A percentile compares a stretch with the other conserved stretches of the same genome.
Conservation (phyloP, 805 yeast genomes). For the Kockiozyma suomiensis region DNA sequence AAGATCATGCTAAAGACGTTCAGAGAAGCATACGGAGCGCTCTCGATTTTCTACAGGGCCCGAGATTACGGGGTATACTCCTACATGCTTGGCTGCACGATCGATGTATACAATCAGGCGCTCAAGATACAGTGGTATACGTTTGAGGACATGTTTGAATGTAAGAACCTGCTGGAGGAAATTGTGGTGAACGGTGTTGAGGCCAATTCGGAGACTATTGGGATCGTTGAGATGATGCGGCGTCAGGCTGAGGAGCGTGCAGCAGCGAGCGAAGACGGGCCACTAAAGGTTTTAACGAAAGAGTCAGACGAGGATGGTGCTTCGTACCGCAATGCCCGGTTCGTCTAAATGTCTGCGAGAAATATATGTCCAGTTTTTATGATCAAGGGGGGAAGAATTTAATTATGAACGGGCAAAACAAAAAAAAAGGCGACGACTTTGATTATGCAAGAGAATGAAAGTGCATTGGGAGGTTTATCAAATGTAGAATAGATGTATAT, state of each 20-base stretch:
- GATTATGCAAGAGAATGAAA: neutral
- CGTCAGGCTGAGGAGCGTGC: conserved; percentile 4
- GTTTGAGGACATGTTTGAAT: conserved; percentile 44
- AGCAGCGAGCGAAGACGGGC: conserved; percentile 6
- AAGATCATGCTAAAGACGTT: conserved; percentile 13
- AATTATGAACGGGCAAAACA: neutral
- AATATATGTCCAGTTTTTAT: too few species aligned
- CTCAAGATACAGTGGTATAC: conserved; percentile 46
- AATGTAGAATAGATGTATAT: neutral
- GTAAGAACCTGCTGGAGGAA: conserved; percentile 46
- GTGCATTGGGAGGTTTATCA: neutral
- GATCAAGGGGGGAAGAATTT: neutral
- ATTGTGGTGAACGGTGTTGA: conserved; percentile 48
- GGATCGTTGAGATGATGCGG: conserved; percentile 37
- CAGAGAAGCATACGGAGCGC: conserved; percentile 38
- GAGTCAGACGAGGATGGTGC: conserved; percentile 20
- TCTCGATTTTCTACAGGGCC: conserved; percentile 44
- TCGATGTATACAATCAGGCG: conserved; percentile 46
- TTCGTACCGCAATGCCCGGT: conserved; percentile 17
- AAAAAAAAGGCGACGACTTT: neutral
- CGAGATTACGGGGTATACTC: conserved; percentile 44
- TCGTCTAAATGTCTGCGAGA: neutral
- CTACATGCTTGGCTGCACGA: conserved; percentile 46
- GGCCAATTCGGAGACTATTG: conserved; percentile 44
- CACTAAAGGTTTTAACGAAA: conserved; percentile 8